Evolutionary conservation across 176 grass and related monocot genomes (phyloP), one percentile per base, ranked within the genome.

Genomic region (Luzula sylvatica): DNA sequence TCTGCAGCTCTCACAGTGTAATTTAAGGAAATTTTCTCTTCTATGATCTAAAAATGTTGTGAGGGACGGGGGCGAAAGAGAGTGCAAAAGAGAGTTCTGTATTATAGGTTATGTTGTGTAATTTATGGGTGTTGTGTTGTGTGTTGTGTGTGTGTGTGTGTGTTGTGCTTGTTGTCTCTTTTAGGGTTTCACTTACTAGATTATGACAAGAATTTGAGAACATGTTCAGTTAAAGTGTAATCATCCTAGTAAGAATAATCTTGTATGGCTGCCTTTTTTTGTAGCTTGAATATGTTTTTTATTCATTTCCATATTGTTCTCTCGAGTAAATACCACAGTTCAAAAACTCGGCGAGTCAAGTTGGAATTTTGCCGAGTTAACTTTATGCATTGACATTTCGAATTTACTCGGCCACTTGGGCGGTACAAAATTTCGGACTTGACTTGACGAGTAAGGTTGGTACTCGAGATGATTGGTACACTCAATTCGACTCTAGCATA

Each of bases 1-100:
- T 69, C 88, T 30, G 53, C 73, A 15, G 41, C 85, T 18, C 69
- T 95, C 39, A 75, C 77, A 57, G 84, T 80, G 27, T 65, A 58
- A 35, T 64, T 55, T 35, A 83, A 75, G 60, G 50, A 70, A 76
- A 26, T 2, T 5, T 67, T 40, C 15, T 21, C 18, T 15, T 11
- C 66, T 58, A 69, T 25, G 39, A 43, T 4, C 59, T 12, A 1
- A 35, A 30, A 14, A 32, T 19, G 60, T 64, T 27, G 16, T 4
- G 42, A 50, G 30, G 9, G 9, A 35, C 5, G 1, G 15, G 12
- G 38, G 15, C 3, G 47, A 7, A 43, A 48, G 23, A 63, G 4
- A 46, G 40, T 4, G 8, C 32, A 26, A 42, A 42, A 23, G 41
- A 32, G 15, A 64, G 41, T 13, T 5, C 9, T 12, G 60, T 29